Conservation (phyloP, 192 early-diverging fungal genomes). For the Dissophora globulifera region DNA sequence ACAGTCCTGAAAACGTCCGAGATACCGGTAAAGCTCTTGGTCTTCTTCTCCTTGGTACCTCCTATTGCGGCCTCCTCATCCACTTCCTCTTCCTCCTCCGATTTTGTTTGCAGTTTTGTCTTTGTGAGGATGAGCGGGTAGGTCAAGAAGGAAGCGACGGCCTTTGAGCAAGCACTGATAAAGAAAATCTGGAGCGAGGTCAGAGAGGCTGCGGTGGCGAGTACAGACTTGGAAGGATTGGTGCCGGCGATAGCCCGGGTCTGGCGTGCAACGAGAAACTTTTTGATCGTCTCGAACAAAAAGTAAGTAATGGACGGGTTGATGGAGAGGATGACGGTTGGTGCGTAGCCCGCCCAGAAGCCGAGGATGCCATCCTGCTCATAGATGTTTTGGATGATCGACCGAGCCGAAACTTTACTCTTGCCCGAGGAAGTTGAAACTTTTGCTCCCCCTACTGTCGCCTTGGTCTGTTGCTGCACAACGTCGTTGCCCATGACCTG, state of each 20-base stretch:
- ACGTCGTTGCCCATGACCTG: slow-evolving; percentile 51
- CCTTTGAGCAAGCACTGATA: slow-evolving; percentile 59
- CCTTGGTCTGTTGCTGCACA: background rate
- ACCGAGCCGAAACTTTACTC: slow-evolving; percentile 36
- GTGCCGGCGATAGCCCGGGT: slow-evolving; percentile 1
- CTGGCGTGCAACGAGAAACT: slow-evolving; percentile 18
- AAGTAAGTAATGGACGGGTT: slow-evolving; percentile 67
- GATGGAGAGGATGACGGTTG: slow-evolving; percentile 57
- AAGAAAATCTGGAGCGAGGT: slow-evolving; percentile 57
- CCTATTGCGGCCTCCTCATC: slow-evolving; percentile 17
- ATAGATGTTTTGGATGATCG: slow-evolving; percentile 51
- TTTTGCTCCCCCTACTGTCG: background rate
- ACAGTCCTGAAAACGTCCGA: slow-evolving; percentile 46
- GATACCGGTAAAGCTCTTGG: slow-evolving; percentile 25
- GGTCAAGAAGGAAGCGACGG: slow-evolving; percentile 60
- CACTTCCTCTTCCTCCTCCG: slow-evolving; percentile 11
- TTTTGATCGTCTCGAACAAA: slow-evolving; percentile 60
- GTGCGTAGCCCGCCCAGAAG: slow-evolving; percentile 60
- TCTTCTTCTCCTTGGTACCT: slow-evolving; percentile 17
- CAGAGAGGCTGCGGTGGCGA: slow-evolving; percentile 36
- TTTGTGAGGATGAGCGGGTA: slow-evolving; percentile 62
- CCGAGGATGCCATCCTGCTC: slow-evolving; percentile 57
- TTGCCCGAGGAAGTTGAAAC: background rate
- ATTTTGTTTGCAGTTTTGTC: slow-evolving; percentile 54
- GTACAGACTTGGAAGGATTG: slow-evolving; percentile 15